A percentile compares a stretch with the other conserved stretches of the same genome.
Evolutionary conservation across 768 basidiomycete genomes (phyloP).

Genomic region (Russula vinacea): DNA sequence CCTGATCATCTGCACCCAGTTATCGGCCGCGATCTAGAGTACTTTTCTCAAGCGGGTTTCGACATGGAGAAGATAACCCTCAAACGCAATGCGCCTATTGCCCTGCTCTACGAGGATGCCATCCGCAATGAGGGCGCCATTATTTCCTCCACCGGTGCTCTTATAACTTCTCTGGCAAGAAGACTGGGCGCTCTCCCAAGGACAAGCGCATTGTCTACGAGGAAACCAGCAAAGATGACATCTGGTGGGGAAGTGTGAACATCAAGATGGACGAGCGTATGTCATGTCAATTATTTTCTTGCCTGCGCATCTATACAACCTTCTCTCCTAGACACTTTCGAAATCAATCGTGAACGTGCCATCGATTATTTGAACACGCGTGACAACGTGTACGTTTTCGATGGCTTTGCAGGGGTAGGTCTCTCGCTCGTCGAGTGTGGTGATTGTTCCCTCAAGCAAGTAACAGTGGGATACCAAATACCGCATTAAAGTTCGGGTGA

Average conservation of each 20-base stretch:
- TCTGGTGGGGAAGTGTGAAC: conserved; percentile 99
- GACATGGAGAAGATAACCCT: conserved; percentile 97
- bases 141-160: conserved; percentile 90
- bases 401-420: conserved; percentile 85
- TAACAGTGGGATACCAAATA: conserved; percentile 94
- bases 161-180: conserved; percentile 99
- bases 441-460: conserved; percentile 19
- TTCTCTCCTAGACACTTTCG: conserved; percentile 77
- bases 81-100: conserved; percentile 88
- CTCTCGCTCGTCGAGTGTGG: background rate
- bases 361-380: conserved; percentile 99
- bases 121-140: conserved; percentile 98
- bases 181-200: conserved; percentile 96
- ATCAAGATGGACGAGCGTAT: conserved; percentile 97
- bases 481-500: conserved; percentile 99
- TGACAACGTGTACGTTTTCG: conserved; percentile 97
- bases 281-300: conserved; percentile 35
- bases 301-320: background rate
- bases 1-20: conserved; percentile 46
- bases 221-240: conserved; percentile 91
- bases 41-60: conserved; percentile 98
- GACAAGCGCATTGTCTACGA: conserved; percentile 99
- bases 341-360: conserved; percentile 97
- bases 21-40: conserved; percentile 89
- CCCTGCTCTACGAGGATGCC: conserved; percentile 94